Conservation (phyloP, 495 filamentous ascomycete species). For the Tuber brumale region DNA sequence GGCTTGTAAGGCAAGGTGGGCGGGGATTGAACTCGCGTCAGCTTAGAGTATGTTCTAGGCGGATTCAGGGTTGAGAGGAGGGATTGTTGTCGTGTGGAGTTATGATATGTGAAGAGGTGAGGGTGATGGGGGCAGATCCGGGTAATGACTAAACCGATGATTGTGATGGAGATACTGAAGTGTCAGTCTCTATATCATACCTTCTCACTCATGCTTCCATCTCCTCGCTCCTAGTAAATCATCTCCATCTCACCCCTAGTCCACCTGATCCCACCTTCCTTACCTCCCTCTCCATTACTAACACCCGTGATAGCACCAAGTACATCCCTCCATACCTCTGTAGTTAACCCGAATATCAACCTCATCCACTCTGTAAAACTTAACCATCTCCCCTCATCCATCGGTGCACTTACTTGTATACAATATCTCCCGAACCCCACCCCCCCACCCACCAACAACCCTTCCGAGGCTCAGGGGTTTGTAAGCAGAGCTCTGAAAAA, state of each 20-base stretch:
- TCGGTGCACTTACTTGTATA: neutral
- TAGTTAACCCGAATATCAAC: neutral
- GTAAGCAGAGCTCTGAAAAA: neutral
- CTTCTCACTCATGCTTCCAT: neutral
- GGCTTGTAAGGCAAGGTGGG: conserved; percentile 58
- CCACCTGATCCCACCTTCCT: neutral
- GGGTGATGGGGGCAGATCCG: neutral
- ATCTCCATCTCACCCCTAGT: neutral
- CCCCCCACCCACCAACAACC: neutral
- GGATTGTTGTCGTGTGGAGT: conserved; percentile 33
- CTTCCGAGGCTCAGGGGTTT: neutral
- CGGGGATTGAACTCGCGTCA: conserved; percentile 60
- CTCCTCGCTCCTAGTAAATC: neutral
- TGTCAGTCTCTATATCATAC: neutral
- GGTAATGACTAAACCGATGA: neutral
- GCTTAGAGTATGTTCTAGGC: conserved; percentile 62
- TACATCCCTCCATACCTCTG: neutral
- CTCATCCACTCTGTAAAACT: neutral
- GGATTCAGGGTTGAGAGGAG: conserved; percentile 52
- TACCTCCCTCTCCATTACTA: neutral
- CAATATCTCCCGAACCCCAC: neutral
- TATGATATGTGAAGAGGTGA: neutral
- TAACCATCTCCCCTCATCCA: neutral
- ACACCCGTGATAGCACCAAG: neutral
- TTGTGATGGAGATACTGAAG: neutral